Evolutionary conservation across 805 yeast genomes (phyloP).

Genomic region (Hanseniaspora nectarophila): DNA sequence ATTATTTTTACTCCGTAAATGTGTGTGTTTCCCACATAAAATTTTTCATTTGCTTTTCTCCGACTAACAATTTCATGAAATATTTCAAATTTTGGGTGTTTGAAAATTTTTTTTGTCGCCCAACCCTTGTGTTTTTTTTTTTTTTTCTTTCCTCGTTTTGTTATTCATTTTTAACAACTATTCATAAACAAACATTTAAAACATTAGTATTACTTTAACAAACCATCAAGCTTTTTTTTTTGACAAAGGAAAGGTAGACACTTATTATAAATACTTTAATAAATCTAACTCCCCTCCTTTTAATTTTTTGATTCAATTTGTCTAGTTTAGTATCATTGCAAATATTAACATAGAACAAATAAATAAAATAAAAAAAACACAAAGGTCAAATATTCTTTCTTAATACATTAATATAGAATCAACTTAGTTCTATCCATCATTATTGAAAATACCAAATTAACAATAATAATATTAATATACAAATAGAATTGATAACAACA

Average conservation of each 20-base stretch:
- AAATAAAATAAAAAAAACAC: constrained; percentile 5
- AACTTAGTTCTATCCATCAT: too few relatives aligned
- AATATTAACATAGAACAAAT: neutral
- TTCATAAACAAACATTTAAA: too few relatives aligned
- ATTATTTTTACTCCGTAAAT: neutral
- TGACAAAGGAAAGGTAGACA: neutral
- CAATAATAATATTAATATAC: neutral
- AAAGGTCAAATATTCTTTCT: neutral
- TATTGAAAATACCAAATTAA: neutral
- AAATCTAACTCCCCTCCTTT: neutral
- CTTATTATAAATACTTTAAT: neutral
- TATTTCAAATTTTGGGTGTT: neutral
- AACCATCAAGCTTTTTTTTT: constrained; percentile 4
- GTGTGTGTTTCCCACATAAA: too few relatives aligned
- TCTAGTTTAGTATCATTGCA: neutral
- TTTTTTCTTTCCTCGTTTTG: neutral
- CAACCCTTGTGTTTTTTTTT: constrained; percentile 1
- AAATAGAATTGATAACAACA: neutral
- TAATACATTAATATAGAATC: neutral
- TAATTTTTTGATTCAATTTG: neutral
- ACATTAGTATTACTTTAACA: too few relatives aligned
- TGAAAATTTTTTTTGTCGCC: neutral
- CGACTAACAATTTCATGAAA: neutral
- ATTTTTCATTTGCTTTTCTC: neutral
- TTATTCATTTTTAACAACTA: neutral